These are phyloP conservation scores for Cryptococcus sp. DNA, from an alignment of 1,284 basidiomycete species.

Conservation along the genomic window DNA sequence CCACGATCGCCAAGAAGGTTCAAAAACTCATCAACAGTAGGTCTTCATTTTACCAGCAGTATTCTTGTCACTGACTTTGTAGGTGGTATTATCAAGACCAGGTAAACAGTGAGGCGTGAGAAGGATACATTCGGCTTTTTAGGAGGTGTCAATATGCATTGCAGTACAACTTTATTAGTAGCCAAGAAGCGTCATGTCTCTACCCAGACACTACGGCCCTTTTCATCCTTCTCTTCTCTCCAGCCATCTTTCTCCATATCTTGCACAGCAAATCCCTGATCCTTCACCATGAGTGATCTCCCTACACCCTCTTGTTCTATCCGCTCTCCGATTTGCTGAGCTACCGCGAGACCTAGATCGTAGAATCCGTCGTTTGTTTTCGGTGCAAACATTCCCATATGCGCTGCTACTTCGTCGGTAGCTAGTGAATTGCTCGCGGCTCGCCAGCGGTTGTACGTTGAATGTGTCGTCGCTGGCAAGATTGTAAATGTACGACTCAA, in stretches of 20 bases:
- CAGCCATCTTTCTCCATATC: slow-evolving; percentile 8
- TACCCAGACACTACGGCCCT: slow-evolving; percentile 27
- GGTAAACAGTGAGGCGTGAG: slow-evolving; percentile 12
- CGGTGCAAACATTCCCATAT: slow-evolving; percentile 81
- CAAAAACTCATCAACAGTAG: slow-evolving; percentile 74
- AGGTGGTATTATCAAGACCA: slow-evolving; percentile 63
- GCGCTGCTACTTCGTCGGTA: slow-evolving; percentile 76
- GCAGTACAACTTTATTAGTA: neutral
- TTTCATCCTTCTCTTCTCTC: slow-evolving; percentile 21
- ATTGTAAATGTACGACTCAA: slow-evolving; percentile 68
- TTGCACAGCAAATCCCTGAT: neutral
- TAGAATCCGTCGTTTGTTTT: slow-evolving; percentile 87
- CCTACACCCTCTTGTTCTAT: slow-evolving; percentile 40
- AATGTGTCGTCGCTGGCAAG: slow-evolving; percentile 59
- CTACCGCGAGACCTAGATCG: slow-evolving; percentile 67
- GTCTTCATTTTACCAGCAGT: too few species aligned
- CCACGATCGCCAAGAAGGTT: slow-evolving; percentile 47
- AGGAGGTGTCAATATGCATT: too few species aligned
- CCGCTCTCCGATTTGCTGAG: slow-evolving; percentile 39
- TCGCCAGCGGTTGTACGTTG: slow-evolving; percentile 57
- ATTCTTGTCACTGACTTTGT: neutral
- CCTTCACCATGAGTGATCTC: slow-evolving; percentile 6
- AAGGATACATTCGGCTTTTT: too few species aligned
- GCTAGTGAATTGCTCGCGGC: slow-evolving; percentile 64
- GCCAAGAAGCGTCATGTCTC: too few species aligned